These are phyloP conservation scores for Macrolepiota albuminosa DNA, from an alignment of 768 basidiomycete genomes.

Conservation along the genomic window DNA sequence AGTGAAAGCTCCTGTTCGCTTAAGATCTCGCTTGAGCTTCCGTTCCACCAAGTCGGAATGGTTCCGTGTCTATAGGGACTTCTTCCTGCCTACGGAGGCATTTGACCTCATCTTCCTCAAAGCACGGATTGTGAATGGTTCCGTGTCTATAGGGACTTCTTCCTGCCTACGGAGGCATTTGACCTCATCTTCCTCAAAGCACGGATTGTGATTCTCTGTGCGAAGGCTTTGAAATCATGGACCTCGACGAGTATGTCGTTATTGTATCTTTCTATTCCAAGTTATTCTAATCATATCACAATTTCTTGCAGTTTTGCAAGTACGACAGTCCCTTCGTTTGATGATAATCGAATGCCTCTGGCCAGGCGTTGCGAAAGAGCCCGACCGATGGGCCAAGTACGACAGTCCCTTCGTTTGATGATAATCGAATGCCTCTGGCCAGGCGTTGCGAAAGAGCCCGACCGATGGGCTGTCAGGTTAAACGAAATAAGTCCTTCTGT, in stretches of 20 bases:
- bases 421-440: constrained; percentile 59
- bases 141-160: constrained; percentile 90
- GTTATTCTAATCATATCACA: background rate
- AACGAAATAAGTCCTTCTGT: constrained; percentile 89
- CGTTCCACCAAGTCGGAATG: constrained; percentile 83
- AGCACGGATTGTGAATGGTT: constrained; percentile 94
- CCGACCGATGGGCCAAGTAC: constrained; percentile 80
- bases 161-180: constrained; percentile 86
- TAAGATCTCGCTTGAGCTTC: constrained; percentile 72
- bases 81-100: constrained; percentile 89
- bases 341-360: too few relatives aligned
- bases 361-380: too few relatives aligned
- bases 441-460: constrained; percentile 84
- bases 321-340: constrained; percentile 65
- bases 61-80: constrained; percentile 94
- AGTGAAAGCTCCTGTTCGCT: constrained; percentile 61
- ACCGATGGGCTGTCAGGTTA: constrained; percentile 88
- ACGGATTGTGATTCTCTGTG: constrained; percentile 89
- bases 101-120: constrained; percentile 91
- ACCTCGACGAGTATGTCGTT: constrained; percentile 74
- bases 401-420: constrained; percentile 76
- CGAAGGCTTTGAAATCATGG: constrained; percentile 97
- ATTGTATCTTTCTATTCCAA: background rate
- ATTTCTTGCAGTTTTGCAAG: constrained; percentile 62
- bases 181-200: constrained; percentile 91